Conservation (phyloP, 768 basidiomycete genomes). For the Russula griseocarnosa region DNA sequence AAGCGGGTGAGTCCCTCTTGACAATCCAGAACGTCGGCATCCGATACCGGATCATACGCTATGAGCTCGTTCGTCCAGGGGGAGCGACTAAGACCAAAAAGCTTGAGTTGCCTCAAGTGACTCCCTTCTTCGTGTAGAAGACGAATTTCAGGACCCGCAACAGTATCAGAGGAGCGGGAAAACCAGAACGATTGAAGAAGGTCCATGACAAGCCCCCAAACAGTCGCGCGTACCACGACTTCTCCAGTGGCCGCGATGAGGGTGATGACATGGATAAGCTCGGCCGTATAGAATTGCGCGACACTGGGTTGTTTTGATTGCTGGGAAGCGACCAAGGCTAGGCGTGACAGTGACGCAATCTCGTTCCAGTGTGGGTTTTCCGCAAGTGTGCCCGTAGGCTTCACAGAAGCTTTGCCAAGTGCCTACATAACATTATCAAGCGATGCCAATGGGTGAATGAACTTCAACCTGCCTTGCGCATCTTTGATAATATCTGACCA, state of each 20-base stretch:
- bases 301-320: slow-evolving; percentile 58
- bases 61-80: slow-evolving; percentile 67
- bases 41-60: slow-evolving; percentile 51
- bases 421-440: slow-evolving; percentile 42
- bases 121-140: slow-evolving; percentile 59
- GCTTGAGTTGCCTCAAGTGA: slow-evolving; percentile 50
- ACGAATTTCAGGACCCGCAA: slow-evolving; percentile 52
- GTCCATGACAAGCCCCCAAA: slow-evolving; percentile 80
- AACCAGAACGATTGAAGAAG: slow-evolving; percentile 73
- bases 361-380: slow-evolving; percentile 79
- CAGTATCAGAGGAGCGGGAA: slow-evolving; percentile 53
- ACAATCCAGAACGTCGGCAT: slow-evolving; percentile 52
- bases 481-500: slow-evolving; percentile 69
- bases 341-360: slow-evolving; percentile 71
- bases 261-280: slow-evolving; percentile 74
- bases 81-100: slow-evolving; percentile 69
- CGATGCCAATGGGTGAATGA: background rate
- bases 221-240: slow-evolving; percentile 67
- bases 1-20: slow-evolving; percentile 64
- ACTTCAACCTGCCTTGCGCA: slow-evolving; percentile 60
- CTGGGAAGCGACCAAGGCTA: slow-evolving; percentile 69
- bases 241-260: slow-evolving; percentile 76
- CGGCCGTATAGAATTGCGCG: slow-evolving; percentile 77
- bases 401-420: slow-evolving; percentile 66
- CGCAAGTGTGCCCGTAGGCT: slow-evolving; percentile 55